Percentiles rank a stretch among this genome's conserved stretches.
phyloP scores from a whole-genome alignment of 2,329 filamentous ascomycete species.

The Fusarium tuaranense region DNA sequence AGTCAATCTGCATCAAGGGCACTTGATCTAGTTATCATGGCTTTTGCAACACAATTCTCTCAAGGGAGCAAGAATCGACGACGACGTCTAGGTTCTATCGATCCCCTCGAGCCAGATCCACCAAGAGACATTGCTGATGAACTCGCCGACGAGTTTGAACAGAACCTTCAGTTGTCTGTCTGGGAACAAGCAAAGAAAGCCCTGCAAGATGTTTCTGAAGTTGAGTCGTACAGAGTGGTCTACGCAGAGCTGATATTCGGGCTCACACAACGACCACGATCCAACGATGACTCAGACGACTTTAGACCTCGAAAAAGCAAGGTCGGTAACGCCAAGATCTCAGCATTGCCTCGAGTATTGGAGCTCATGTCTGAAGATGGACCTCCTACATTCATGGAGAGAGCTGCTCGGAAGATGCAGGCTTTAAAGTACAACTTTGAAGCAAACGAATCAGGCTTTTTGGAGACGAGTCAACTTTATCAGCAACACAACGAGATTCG shows the following conservation, averaged over 20 bases:
- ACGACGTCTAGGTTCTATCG: background rate
- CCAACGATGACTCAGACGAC: constrained; percentile 2
- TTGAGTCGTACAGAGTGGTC: constrained; percentile 52
- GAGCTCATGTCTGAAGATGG: constrained; percentile 38
- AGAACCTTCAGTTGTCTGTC: constrained; percentile 48
- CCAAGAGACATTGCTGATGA: constrained; percentile 17
- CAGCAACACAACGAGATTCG: constrained; percentile 2
- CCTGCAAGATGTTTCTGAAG: constrained; percentile 48
- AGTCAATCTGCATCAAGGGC: constrained; percentile 56
- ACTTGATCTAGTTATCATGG: constrained; percentile 60
- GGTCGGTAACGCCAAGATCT: background rate
- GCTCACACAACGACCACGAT: constrained; percentile 47
- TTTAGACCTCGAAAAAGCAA: background rate
- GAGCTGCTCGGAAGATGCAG: constrained; percentile 41
- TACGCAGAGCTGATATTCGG: constrained; percentile 56
- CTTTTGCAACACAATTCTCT: constrained; percentile 64
- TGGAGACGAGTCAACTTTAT: background rate
- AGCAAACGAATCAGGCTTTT: constrained; percentile 28
- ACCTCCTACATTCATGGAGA: constrained; percentile 36
- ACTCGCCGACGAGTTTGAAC: constrained; percentile 50
- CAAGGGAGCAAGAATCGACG: constrained; percentile 46
- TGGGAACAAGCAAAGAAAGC: constrained; percentile 52
- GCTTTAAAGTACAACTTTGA: constrained; percentile 38
- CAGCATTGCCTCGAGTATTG: constrained; percentile 21
- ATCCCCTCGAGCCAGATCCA: background rate